Evolutionary conservation across 768 basidiomycete genomes (phyloP), one percentile per base, ranked within the genome.

Genomic region (Lenzites betulinus): DNA sequence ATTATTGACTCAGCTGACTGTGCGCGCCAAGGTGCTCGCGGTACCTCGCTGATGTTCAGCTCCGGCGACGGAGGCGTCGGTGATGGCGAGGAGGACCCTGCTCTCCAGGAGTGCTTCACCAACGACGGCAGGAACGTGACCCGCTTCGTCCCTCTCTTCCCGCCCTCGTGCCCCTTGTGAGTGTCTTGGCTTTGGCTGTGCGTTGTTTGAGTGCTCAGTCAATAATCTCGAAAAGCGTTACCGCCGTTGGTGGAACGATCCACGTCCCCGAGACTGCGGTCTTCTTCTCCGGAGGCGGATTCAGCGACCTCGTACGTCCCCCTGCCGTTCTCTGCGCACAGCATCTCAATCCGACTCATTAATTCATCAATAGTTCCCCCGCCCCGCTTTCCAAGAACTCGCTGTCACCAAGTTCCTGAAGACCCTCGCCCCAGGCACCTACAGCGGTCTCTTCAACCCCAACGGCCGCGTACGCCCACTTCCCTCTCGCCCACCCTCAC

Each of bases 1-100:
- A 1, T 16, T 20, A 7, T 12, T 22, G 13, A n/a, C 12, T 23
- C 6, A 44, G 22, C 25, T 41, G 36, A 56, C 49, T 12, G 33
- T 48, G 7, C 36, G 16, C 8, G 42, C n/a, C 18, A 58, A 85
- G 88, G 88, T 59, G 82, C 77, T 51, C 83, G 88, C 1, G 90
- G 90, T 18, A 77, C 86, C 18, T 84, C 88, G 8, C 43, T 91
- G 16, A 67, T 84, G 39, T 89, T 89, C 72, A 78, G 83, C 13
- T 87, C 86, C 22, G 88, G 89, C 18, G 89, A 91, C 61, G 68
- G 68, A 15, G 90, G 90, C 18, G 89, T 89, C 18, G 89, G 90
- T 2, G 89, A 86, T 66, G 79, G 81, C 26, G 66, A 86, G 64
- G 49, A 79, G 1, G 59, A 88, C 67, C 84, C 85, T 18, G 72